phyloP scores from a whole-genome alignment of 2,329 filamentous ascomycete genomes.

The Clonostachys rhizophaga region DNA sequence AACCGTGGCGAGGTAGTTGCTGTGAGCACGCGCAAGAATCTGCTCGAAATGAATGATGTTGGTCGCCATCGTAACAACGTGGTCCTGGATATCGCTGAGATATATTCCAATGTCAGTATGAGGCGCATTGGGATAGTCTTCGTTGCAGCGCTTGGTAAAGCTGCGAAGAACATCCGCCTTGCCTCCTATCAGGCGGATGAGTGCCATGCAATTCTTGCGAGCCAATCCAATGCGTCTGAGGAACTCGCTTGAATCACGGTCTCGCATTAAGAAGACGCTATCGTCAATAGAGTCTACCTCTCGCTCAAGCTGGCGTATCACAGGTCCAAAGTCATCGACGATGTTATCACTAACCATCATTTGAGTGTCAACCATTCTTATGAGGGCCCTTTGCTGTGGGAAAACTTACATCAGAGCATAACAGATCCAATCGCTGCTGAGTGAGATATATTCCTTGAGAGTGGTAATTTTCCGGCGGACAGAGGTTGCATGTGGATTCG shows the following conservation, averaged over 20 bases:
- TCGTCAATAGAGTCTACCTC: slow-evolving; percentile 95
- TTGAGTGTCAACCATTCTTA: slow-evolving; percentile 23
- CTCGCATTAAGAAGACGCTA: slow-evolving; percentile 85
- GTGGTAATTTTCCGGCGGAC: slow-evolving; percentile 89
- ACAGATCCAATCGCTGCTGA: slow-evolving; percentile 98
- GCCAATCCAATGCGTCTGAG: slow-evolving; percentile 83
- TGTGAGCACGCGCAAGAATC: slow-evolving; percentile 89
- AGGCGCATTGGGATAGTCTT: slow-evolving; percentile 91
- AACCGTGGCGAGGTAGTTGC: slow-evolving; percentile 93
- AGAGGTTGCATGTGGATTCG: slow-evolving; percentile 80
- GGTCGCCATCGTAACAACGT: slow-evolving; percentile 98
- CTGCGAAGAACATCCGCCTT: slow-evolving; percentile 98
- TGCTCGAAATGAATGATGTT: slow-evolving; percentile 96
- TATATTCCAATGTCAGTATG: slow-evolving; percentile 96
- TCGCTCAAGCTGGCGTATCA: slow-evolving; percentile 79
- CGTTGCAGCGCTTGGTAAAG: slow-evolving; percentile 98
- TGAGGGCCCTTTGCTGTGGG: too few species aligned
- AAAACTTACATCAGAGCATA: slow-evolving; percentile 79
- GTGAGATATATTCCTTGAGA: slow-evolving; percentile 88
- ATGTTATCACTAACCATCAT: slow-evolving; percentile 71
- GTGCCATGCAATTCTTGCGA: slow-evolving; percentile 89
- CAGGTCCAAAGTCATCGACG: slow-evolving; percentile 89
- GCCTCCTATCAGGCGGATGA: slow-evolving; percentile 88
- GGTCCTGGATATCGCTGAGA: slow-evolving; percentile 95
- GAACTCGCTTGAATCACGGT: slow-evolving; percentile 84